These are phyloP conservation scores for Rhododendron ovatum DNA, from an alignment of 148 eudicot genomes.

Conservation along the genomic window DNA sequence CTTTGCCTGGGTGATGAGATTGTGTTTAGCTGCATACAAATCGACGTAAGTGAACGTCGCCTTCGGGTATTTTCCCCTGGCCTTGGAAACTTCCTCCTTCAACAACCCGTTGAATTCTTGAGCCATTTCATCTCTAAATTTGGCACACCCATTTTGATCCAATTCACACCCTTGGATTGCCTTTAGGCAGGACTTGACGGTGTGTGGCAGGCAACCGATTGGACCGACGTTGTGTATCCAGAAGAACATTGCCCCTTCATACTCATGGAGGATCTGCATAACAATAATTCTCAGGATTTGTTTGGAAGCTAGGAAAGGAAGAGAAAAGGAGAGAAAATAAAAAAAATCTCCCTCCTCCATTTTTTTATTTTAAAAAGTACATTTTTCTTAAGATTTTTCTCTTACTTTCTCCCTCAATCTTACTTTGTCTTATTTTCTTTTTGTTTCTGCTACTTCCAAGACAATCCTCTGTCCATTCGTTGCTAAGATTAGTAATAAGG, in stretches of 20 bases:
- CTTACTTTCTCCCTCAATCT: neutral
- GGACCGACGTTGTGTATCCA: conserved; percentile 23
- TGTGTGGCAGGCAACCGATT: conserved; percentile 12
- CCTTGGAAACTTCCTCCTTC: too few species aligned
- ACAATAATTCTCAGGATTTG: neutral
- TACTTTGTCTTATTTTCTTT: neutral
- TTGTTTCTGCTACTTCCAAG: neutral
- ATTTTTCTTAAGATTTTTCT: neutral
- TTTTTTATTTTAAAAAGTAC: too few species aligned
- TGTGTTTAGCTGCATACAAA: too few species aligned
- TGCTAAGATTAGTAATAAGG: neutral
- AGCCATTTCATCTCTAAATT: neutral
- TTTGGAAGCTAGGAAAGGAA: neutral
- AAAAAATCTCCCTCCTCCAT: neutral
- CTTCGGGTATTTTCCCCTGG: too few species aligned
- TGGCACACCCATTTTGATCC: neutral
- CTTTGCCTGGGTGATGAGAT: conserved; percentile 8
- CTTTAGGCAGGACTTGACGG: neutral
- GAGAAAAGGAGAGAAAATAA: too few species aligned
- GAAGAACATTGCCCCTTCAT: conserved; percentile 19
- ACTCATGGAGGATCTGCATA: conserved; percentile 13
- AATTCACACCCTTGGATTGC: neutral
- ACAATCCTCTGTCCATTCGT: too few species aligned
- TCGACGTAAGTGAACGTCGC: too few species aligned
- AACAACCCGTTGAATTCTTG: neutral